Evolutionary conservation across 192 early-diverging fungal species (phyloP), one percentile per base, ranked within the genome.

Genomic region (Coemansia sp.): DNA sequence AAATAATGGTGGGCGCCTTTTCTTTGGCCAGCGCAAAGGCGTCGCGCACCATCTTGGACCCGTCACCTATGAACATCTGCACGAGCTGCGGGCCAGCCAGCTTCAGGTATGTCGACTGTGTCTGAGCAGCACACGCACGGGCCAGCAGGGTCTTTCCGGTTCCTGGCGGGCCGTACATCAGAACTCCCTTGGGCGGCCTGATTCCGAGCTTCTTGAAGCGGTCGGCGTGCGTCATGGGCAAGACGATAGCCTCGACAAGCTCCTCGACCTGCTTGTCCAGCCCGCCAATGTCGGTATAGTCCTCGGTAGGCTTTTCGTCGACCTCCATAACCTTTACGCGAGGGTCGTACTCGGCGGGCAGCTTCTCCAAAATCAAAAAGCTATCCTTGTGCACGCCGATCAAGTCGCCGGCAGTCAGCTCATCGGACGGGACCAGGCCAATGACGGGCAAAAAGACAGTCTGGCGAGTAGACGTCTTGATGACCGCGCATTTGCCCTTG

Each of bases 271-370:
- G 91, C 77, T 93, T 93, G 67, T 92, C 90, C 42, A 94, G 72
- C n/a, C 93, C 93, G 68, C 93, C 93, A 71, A 94, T 91, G 70
- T 97, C 97, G 71, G 88, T 95, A 71, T 96, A 97, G 61, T 93
- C 92, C 83, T 99, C 97, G 16, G 94, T 95, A 14, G 97, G 97
- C 82, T 97, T 97, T 76, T 99, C 97, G 62, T 99, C 97, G 6
- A 99, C 97, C 79, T 99, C 97, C 97, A 99, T 99, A 13, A 95
- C 97, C 79, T 97, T 97, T 39, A 97, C 97, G 45, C 97, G 88
- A 31, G 94, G 94, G 79, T 99, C 97, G 68, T 96, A 98, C 90
- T 99, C 97, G 13, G 95, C 91, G 4, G 97, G 97, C 56, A 99
- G 86, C 75, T 90, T 95, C 65, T 99, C 95, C 50, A 99, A 85